phyloP scores from a whole-genome alignment of 1,139 yeast genomes.

The Yamadazyma trypodendri region DNA sequence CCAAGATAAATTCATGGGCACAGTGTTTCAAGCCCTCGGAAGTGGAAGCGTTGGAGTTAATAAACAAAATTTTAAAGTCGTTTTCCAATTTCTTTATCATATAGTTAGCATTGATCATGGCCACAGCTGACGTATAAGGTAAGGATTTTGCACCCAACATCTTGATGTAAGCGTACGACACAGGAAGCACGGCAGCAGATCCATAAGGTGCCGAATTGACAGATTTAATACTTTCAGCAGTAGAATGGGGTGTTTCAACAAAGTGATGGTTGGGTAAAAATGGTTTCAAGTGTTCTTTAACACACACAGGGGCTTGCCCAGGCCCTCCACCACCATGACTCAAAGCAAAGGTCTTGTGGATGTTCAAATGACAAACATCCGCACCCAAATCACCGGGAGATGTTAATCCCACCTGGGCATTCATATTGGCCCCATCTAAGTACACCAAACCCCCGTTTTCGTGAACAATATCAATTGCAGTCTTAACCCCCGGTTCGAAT shows the following conservation, averaged over 20 bases:
- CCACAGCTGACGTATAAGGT: conserved; percentile 81
- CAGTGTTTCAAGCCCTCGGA: conserved; percentile 69
- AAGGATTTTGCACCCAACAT: conserved; percentile 85
- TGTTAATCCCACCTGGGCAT: conserved; percentile 96
- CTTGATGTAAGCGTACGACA: conserved; percentile 92
- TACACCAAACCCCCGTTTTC: conserved; percentile 90
- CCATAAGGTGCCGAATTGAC: conserved; percentile 96
- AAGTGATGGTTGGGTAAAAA: conserved; percentile 80
- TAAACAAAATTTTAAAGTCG: conserved; percentile 74
- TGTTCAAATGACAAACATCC: conserved; percentile 95
- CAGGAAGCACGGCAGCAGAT: conserved; percentile 89
- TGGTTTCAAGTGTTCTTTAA: conserved; percentile 74
- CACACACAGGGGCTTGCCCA: conserved; percentile 98
- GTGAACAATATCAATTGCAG: conserved; percentile 84
- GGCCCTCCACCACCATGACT: conserved; percentile 99
- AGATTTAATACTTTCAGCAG: conserved; percentile 61
- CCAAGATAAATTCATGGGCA: conserved; percentile 95
- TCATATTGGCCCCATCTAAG: conserved; percentile 98
- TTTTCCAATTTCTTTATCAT: conserved; percentile 77
- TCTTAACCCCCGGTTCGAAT: conserved; percentile 86
- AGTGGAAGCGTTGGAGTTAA: conserved; percentile 46
- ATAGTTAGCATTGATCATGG: conserved; percentile 93
- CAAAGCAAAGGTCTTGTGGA: conserved; percentile 96
- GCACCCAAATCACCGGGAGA: conserved; percentile 98
- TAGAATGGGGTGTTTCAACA: conserved; percentile 55